Evolutionary conservation across 2,329 filamentous ascomycete genomes (phyloP), one percentile per base, ranked within the genome.

Genomic region (Leptographium wingfieldii): DNA sequence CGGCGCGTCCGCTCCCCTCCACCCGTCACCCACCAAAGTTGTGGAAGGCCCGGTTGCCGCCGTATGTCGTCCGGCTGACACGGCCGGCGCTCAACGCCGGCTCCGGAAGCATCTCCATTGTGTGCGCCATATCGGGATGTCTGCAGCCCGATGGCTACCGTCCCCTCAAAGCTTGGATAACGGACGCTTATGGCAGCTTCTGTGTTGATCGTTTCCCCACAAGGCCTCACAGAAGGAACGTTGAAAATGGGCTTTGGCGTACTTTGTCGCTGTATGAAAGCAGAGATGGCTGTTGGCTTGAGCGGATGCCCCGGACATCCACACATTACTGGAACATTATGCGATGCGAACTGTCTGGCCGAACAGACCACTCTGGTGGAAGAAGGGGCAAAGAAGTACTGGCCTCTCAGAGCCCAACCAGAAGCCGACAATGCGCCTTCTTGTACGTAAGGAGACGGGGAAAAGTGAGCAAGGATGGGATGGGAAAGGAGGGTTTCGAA

Each of bases 11-110:
- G 11, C 55, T 40, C 31, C 3, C 22, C 25, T 29, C 7, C 31
- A 10, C 35, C 16, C 12, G 3, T 29, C 76, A 55, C 66, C 38
- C 51, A 69, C 68, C 68, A 70, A 88, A 89, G 71, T 88, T 88
- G 73, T 87, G 83, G 70, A 88, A 88, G 52, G 85, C 85, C 63
- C 81, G 78, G 68, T 87, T 87, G 61, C 84, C 83, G 64, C 84
- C 84, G 58, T 76, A 74, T 1, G 82, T 85, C 1, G 82, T 85
- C 59, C 73, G 73, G 46, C 69, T 69, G 61, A 33, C 22, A 25
- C 16, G 12, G 33, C 31, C 10, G 31, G 43, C 58, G 25, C 55
- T 49, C 43, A 60, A 19, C n/a, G 61, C 62, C 35, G 76, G 72
- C 63, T 75, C 73, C 40, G 75, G 73, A 31, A 76, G 68, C 68